Conservation (phyloP, 1,284 basidiomycete genomes). For the Chondrostereum purpureum region DNA sequence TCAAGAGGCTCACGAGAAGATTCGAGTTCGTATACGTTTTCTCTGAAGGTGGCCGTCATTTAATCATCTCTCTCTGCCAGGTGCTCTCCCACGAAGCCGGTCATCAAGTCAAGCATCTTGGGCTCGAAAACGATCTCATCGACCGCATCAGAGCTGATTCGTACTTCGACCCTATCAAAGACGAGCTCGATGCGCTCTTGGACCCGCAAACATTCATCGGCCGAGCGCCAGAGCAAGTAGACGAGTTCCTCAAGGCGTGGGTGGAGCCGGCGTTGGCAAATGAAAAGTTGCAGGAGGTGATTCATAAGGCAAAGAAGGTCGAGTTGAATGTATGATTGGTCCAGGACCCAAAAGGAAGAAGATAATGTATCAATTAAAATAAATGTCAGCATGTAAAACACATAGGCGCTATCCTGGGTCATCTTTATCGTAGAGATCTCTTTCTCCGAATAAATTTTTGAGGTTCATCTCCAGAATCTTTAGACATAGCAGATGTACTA, state of each 20-base stretch:
- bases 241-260: conserved; percentile 83
- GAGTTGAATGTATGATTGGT: conserved; percentile 43
- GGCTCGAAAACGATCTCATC: conserved; percentile 95
- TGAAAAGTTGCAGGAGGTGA: conserved; percentile 55
- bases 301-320: conserved; percentile 38
- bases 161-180: conserved; percentile 61
- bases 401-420: too few species aligned
- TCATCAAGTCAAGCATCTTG: conserved; percentile 91
- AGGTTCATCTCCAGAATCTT: too few species aligned
- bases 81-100: conserved; percentile 95
- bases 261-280: conserved; percentile 80
- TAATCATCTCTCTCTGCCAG: conserved; percentile 28
- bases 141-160: conserved; percentile 67
- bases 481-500: too few species aligned
- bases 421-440: too few species aligned
- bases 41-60: neutral
- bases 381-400: neutral
- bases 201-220: conserved; percentile 87
- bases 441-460: too few species aligned
- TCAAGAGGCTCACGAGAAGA: conserved; percentile 95
- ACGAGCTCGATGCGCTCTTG: conserved; percentile 60
- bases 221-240: conserved; percentile 91
- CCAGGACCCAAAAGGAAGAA: neutral
- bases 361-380: too few species aligned
- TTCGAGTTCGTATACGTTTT: conserved; percentile 54